Percentiles rank a stretch among this genome's conserved stretches.
These are phyloP conservation scores for Dichomitus squalens DNA, from an alignment of 1,284 basidiomycete species.

Conservation along the genomic window DNA sequence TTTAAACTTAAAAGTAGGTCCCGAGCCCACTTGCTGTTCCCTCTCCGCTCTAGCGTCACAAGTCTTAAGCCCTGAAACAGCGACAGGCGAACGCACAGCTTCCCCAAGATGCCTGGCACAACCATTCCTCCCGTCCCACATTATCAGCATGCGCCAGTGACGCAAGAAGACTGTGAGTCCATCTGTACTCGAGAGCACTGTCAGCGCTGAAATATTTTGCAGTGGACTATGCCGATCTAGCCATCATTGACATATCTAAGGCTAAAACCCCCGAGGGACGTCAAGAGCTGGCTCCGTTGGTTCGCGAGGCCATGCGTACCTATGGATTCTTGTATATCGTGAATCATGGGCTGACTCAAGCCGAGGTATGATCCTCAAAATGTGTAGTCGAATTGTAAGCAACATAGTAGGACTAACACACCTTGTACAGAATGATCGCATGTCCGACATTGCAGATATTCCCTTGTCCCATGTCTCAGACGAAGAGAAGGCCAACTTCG, in stretches of 20 bases:
- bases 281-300: conserved; percentile 48
- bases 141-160: background rate
- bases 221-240: conserved; percentile 73
- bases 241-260: conserved; percentile 64
- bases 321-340: conserved; percentile 68
- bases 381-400: too few relatives aligned
- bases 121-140: background rate
- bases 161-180: background rate
- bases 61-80: too few relatives aligned
- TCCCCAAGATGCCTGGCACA: background rate
- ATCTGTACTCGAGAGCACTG: too few relatives aligned
- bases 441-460: conserved; percentile 60
- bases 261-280: conserved; percentile 50
- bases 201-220: background rate
- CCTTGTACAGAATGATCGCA: conserved; percentile 34
- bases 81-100: too few relatives aligned
- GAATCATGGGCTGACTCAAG: conserved; percentile 55
- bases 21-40: too few relatives aligned
- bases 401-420: too few relatives aligned
- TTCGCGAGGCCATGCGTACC: conserved; percentile 59
- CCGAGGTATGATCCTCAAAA: conserved; percentile 19
- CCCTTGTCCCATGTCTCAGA: conserved; percentile 49
- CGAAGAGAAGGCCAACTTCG: conserved; percentile 54
- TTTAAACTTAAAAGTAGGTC: too few relatives aligned
- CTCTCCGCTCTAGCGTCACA: too few relatives aligned